These are phyloP conservation scores for Saururus chinensis DNA, from an alignment of 164 flowering plant genomes.

Conservation along the genomic window DNA sequence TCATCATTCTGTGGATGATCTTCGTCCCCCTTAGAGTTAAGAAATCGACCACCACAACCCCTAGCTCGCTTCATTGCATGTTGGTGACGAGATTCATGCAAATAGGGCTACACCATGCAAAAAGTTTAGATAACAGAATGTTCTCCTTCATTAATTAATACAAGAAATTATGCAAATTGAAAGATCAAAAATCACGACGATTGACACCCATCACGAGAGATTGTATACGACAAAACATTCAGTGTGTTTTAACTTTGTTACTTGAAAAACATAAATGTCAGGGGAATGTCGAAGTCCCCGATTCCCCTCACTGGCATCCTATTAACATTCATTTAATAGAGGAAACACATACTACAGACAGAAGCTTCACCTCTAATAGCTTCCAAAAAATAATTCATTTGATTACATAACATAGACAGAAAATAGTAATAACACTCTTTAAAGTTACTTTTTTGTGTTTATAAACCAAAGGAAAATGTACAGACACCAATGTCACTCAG, in stretches of 20 bases:
- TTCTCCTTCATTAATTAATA: neutral
- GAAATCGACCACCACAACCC: slow-evolving; percentile 69
- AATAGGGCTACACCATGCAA: slow-evolving; percentile 44
- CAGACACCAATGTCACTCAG: no score
- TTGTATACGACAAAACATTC: no score
- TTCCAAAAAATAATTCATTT: no score
- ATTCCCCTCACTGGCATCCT: neutral
- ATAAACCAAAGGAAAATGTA: no score
- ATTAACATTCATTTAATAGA: neutral
- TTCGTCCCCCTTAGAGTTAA: slow-evolving; percentile 40
- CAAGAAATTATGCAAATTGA: neutral
- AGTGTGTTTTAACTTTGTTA: no score
- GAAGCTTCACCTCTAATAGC: neutral
- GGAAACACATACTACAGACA: neutral
- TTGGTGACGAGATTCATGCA: slow-evolving; percentile 61
- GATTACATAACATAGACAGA: no score
- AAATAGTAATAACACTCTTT: no score
- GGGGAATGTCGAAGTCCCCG: no score
- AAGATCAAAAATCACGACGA: no score
- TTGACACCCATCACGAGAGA: no score
- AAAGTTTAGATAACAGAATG: neutral
- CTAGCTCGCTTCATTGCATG: slow-evolving; percentile 72
- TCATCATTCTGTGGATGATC: slow-evolving; percentile 32
- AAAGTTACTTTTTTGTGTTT: no score
- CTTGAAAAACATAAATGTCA: no score